Percentiles rank a stretch among this genome's conserved stretches.
phyloP scores from a whole-genome alignment of 2,329 filamentous ascomycete genomes.

The Parafenestella ontariensis region DNA sequence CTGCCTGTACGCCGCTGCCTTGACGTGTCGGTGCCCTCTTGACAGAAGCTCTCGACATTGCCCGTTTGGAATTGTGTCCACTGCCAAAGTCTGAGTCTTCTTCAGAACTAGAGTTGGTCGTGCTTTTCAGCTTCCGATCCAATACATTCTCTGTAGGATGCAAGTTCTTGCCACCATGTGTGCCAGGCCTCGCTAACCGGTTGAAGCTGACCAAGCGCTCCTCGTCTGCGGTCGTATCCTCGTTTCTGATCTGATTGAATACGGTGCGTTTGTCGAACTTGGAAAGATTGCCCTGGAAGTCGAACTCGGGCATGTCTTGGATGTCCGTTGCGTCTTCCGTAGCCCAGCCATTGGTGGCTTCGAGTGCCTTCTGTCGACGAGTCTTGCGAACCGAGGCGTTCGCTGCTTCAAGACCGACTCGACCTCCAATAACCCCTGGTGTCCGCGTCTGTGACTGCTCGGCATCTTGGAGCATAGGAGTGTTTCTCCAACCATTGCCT shows the following conservation, averaged over 20 bases:
- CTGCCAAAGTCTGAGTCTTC: constrained; percentile 50
- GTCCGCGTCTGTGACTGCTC: constrained; percentile 47
- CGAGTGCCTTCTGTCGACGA: constrained; percentile 58
- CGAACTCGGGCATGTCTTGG: constrained; percentile 91
- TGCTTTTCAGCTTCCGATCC: constrained; percentile 58
- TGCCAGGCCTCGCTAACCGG: constrained; percentile 62
- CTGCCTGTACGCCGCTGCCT: constrained; percentile 51
- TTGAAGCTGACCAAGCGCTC: constrained; percentile 93
- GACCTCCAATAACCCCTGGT: constrained; percentile 48
- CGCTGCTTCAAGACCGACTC: constrained; percentile 46
- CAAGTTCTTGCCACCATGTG: constrained; percentile 78
- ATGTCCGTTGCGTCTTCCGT: constrained; percentile 96
- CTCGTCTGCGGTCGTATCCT: constrained; percentile 87
- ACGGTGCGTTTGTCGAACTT: constrained; percentile 94
- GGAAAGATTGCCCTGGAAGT: constrained; percentile 86
- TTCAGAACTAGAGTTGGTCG: constrained; percentile 43
- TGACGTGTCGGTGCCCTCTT: constrained; percentile 48
- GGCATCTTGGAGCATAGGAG: constrained; percentile 70
- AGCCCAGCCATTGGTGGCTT: constrained; percentile 83
- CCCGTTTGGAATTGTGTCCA: constrained; percentile 46
- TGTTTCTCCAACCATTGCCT: constrained; percentile 72
- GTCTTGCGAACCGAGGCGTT: constrained; percentile 50
- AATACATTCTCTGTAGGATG: constrained; percentile 93
- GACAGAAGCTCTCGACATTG: constrained; percentile 49
- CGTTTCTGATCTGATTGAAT: constrained; percentile 89